Conservation (phyloP, 768 basidiomycete species). For the Neoboletus subvelutipes region DNA sequence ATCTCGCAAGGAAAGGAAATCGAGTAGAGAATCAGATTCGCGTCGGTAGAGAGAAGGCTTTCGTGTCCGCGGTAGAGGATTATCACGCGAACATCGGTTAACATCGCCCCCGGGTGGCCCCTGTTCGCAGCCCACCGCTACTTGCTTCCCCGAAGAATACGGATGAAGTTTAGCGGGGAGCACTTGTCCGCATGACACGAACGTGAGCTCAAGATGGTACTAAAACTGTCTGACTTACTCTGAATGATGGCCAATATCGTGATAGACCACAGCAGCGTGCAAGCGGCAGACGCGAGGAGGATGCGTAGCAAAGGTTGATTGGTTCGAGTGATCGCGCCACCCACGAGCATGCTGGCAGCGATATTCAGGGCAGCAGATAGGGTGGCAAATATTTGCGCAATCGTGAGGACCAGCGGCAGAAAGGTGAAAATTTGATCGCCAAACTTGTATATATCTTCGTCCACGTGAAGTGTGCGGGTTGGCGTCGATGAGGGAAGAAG, state of each 20-base stretch:
- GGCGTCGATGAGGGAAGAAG: slow-evolving; percentile 6
- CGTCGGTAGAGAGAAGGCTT: slow-evolving; percentile 23
- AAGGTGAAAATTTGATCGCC: background rate
- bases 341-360: slow-evolving; percentile 10
- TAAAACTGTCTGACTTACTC: slow-evolving; percentile 17
- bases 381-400: slow-evolving; percentile 24
- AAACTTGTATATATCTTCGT: background rate
- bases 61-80: slow-evolving; percentile 4
- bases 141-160: slow-evolving; percentile 11
- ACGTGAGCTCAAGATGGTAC: background rate
- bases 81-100: background rate
- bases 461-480: background rate
- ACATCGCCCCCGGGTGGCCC: background rate
- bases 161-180: slow-evolving; percentile 14
- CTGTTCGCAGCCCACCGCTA: background rate
- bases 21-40: slow-evolving; percentile 28
- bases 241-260: slow-evolving; percentile 19
- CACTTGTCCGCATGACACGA: slow-evolving; percentile 14
- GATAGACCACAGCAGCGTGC: slow-evolving; percentile 27
- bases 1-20: slow-evolving; percentile 36
- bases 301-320: slow-evolving; percentile 5
- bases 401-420: slow-evolving; percentile 14
- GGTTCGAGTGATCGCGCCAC: background rate
- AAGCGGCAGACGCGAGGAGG: slow-evolving; percentile 21
- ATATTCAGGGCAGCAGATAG: slow-evolving; percentile 26